Conservation (phyloP, 768 basidiomycete genomes). For the Leccinellum luteum region DNA sequence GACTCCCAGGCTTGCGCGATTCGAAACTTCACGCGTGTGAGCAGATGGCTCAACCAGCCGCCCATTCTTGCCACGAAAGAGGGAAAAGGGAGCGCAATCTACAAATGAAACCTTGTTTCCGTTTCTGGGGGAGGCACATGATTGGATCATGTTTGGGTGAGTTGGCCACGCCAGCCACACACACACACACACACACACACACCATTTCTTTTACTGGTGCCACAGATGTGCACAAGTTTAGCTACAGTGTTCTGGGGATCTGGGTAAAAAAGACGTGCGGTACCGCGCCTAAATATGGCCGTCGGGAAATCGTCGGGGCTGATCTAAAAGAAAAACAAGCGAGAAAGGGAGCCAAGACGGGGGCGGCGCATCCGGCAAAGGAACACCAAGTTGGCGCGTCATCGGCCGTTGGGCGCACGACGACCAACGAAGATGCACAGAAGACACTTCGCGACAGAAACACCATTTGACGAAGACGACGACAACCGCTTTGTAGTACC, state of each 20-base stretch:
- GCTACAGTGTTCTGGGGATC: neutral
- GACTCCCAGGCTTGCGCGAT: constrained; percentile 21
- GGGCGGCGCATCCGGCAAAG: neutral
- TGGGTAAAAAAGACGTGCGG: constrained; percentile 6
- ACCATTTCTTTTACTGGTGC: neutral
- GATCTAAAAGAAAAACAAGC: neutral
- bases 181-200: neutral
- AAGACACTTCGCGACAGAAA: neutral
- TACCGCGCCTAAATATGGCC: constrained; percentile 16
- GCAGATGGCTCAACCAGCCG: constrained; percentile 8
- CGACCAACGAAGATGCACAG: neutral
- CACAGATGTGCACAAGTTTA: constrained; percentile 12
- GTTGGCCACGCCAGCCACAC: constrained; percentile 4
- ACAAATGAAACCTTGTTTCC: constrained; percentile 21
- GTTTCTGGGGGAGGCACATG: constrained; percentile 6
- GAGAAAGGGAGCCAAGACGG: neutral
- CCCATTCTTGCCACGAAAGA: constrained; percentile 2
- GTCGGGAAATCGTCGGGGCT: neutral
- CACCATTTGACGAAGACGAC: neutral
- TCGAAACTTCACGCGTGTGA: constrained; percentile 19
- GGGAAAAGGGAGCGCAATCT: neutral
- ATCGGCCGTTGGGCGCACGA: neutral
- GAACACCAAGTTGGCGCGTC: neutral
- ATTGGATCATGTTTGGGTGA: neutral
- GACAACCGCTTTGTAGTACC: neutral